Base-by-base conservation (phyloP, 257 asterid genomes). In the Eustoma russellianum region DNA sequence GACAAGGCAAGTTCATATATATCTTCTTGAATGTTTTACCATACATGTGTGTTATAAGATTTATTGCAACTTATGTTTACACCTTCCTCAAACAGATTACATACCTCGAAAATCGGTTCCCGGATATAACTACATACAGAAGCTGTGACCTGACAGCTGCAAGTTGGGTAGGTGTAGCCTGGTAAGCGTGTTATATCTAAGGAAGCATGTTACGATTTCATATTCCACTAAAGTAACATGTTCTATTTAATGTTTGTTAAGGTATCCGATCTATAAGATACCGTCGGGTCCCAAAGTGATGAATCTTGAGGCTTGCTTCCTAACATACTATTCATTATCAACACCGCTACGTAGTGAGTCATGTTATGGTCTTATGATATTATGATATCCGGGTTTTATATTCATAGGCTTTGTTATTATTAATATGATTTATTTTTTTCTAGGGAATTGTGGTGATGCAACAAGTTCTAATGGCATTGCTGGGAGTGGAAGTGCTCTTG, bases 191-290 rank as follows among this genome's bases (percentile, higher is more conserved):
- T 8, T 38, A 11, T 11, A 38, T 38, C 3, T 11, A 11, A 11
- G 43, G 9, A 38, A 45, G n/a, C 40, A 41, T 55, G 24, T 55
- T 53, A 28, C 15, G 3, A 53, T 53, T 24, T 24, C 30, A 24
- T 24, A 2, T 16, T 35, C 12, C 16, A 17, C 58, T 53, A 41
- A 53, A 34, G 46, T 16, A 16, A 16, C 7, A 33, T 19, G 11
- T 40, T 54, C 18, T 55, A 6, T 53, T 30, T 53, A n/a, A 16
- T 52, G 13, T 69, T 68, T 38, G 47, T 16, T 19, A 70, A 90
- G 96, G 98, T 90, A 91, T 79, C 96, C 96, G 38, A 91, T 86
- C 28, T 91, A 87, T 61, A 64, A 96, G 77, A 87, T 91, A 77
- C 98, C 96, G n/a, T 79, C 76, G 2, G 98, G 95, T 41, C 96